A percentile compares a stretch with the other conserved stretches of the same genome.
phyloP scores from a whole-genome alignment of 768 basidiomycete genomes.

The Lentinus brumalis region DNA sequence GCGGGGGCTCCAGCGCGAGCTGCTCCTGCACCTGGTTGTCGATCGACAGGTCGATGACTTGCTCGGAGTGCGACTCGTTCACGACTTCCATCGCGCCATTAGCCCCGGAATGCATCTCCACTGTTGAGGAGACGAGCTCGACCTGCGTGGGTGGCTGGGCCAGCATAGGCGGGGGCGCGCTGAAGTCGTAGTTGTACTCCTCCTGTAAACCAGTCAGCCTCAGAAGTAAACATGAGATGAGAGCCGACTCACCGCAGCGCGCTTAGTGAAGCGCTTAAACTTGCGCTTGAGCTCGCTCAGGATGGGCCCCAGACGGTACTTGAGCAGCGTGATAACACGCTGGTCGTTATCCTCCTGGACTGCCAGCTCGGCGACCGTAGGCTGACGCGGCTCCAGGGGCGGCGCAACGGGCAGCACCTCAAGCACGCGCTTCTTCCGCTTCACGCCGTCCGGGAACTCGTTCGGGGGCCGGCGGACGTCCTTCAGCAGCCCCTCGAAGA shows the following conservation, averaged over 20 bases:
- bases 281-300: slow-evolving; percentile 88
- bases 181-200: slow-evolving; percentile 64
- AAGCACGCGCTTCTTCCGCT: slow-evolving; percentile 78
- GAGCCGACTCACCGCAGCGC: slow-evolving; percentile 61
- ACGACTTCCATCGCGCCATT: slow-evolving; percentile 49
- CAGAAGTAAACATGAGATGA: neutral
- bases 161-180: slow-evolving; percentile 23
- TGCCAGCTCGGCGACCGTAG: slow-evolving; percentile 79
- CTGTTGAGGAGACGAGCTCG: slow-evolving; percentile 39
- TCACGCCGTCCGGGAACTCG: slow-evolving; percentile 86
- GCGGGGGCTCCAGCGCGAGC: slow-evolving; percentile 44
- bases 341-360: slow-evolving; percentile 83
- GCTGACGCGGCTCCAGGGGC: slow-evolving; percentile 83
- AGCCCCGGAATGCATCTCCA: slow-evolving; percentile 39
- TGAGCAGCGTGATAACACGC: slow-evolving; percentile 74
- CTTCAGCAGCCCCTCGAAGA: slow-evolving; percentile 74
- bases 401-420: slow-evolving; percentile 89
- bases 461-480: slow-evolving; percentile 78
- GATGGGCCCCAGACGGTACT: slow-evolving; percentile 89
- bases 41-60: slow-evolving; percentile 20
- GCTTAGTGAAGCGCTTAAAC: slow-evolving; percentile 87
- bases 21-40: slow-evolving; percentile 42
- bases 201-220: slow-evolving; percentile 47
- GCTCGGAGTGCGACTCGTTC: slow-evolving; percentile 33
- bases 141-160: slow-evolving; percentile 25